Evolutionary conservation across 805 yeast genomes (phyloP).

Genomic region (Myxozyma vanderwaltii): DNA sequence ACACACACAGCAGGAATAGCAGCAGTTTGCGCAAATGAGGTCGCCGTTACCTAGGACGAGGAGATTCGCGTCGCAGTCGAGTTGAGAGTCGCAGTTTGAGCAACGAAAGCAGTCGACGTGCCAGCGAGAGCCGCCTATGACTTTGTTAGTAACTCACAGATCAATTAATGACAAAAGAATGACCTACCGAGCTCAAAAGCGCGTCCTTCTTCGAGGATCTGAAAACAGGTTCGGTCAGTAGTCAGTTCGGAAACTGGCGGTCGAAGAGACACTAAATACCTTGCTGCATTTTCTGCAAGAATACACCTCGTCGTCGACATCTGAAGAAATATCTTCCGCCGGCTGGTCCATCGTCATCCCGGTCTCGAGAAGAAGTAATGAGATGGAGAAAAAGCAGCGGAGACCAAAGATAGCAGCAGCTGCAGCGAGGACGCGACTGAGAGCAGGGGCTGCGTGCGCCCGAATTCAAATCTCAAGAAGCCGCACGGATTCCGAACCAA

Average conservation of each 20-base stretch:
- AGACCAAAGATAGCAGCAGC: too few species aligned
- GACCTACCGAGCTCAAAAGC: constrained; percentile 73
- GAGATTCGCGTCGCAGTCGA: constrained; percentile 88
- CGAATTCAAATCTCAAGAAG: too few species aligned
- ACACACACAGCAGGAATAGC: constrained; percentile 87
- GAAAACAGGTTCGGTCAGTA: constrained; percentile 37
- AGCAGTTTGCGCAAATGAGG: constrained; percentile 84
- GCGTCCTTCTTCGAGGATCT: constrained; percentile 79
- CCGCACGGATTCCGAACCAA: too few species aligned
- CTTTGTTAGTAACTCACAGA: not conserved
- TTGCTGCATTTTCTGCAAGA: constrained; percentile 37
- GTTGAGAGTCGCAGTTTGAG: constrained; percentile 72
- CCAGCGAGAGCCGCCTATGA: constrained; percentile 85
- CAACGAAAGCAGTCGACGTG: constrained; percentile 91
- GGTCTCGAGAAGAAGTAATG: too few species aligned
- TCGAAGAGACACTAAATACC: constrained; percentile 26
- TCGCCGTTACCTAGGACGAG: constrained; percentile 91
- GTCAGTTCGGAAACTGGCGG: not conserved
- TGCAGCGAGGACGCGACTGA: too few species aligned
- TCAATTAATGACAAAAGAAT: not conserved
- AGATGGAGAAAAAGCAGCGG: too few species aligned
- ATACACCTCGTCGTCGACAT: constrained; percentile 36
- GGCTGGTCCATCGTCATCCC: constrained; percentile 16
- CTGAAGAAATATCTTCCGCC: constrained; percentile 11
- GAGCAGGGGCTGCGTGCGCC: too few species aligned